Evolutionary conservation across 192 early-diverging fungal species (phyloP).

Genomic region (Lunasporangiospora selenospora): DNA sequence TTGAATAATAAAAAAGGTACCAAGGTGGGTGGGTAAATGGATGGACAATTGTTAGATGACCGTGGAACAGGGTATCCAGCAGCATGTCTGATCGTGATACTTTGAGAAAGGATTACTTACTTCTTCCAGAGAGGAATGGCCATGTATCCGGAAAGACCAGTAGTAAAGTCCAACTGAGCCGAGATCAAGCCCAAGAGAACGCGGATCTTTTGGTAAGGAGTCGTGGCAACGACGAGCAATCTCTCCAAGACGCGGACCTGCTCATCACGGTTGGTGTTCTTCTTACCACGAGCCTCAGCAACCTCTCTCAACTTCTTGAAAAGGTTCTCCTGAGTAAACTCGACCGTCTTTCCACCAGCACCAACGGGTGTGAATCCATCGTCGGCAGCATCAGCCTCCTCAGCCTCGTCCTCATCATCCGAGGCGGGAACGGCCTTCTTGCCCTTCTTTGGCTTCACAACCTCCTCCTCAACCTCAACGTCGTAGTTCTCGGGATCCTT

Average conservation of each 20-base stretch:
- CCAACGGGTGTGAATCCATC: constrained; percentile 76
- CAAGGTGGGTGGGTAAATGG: background rate
- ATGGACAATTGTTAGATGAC: background rate
- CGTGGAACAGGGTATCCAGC: no score
- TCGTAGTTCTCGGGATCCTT: constrained; percentile 47
- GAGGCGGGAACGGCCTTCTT: constrained; percentile 48
- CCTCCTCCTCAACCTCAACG: constrained; percentile 19
- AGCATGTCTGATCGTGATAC: constrained; percentile 16
- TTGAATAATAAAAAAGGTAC: background rate
- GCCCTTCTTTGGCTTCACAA: constrained; percentile 14
- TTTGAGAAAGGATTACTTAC: constrained; percentile 11
- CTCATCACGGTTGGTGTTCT: constrained; percentile 87
- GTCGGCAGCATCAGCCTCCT: constrained; percentile 59
- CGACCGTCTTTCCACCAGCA: constrained; percentile 68
- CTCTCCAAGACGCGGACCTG: constrained; percentile 74
- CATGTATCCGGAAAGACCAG: constrained; percentile 74
- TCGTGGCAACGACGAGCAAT: constrained; percentile 66
- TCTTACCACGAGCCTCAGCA: constrained; percentile 88
- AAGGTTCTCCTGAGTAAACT: constrained; percentile 75
- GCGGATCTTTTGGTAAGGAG: constrained; percentile 80
- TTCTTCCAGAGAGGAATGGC: constrained; percentile 81
- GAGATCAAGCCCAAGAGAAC: constrained; percentile 90
- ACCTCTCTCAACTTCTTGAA: constrained; percentile 86
- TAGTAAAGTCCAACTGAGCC: constrained; percentile 85
- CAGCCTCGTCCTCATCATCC: constrained; percentile 55